Evolutionary conservation across 2,329 filamentous ascomycete species (phyloP).

Genomic region (Orbilia oligospora): DNA sequence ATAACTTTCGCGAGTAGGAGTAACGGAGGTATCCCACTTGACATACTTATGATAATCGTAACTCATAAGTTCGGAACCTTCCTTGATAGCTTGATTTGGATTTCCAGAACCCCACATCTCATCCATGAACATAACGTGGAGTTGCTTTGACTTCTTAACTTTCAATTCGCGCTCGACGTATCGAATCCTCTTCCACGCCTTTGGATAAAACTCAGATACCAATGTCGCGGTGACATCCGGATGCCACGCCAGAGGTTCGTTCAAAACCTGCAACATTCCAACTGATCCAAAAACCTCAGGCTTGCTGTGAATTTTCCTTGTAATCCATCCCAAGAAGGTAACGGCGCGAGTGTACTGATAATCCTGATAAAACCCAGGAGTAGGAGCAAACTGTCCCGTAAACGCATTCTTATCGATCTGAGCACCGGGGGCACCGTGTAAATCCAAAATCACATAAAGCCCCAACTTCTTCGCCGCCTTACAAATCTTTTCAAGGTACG

Average conservation of each 20-base stretch:
- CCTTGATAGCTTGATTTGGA: slow-evolving; percentile 69
- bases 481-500: slow-evolving; percentile 70
- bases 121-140: slow-evolving; percentile 74
- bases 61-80: slow-evolving; percentile 67
- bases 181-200: slow-evolving; percentile 70
- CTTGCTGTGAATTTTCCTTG: slow-evolving; percentile 60
- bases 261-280: slow-evolving; percentile 61
- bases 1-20: slow-evolving; percentile 70
- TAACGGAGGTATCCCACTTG: slow-evolving; percentile 71
- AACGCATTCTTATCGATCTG: slow-evolving; percentile 53
- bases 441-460: slow-evolving; percentile 72
- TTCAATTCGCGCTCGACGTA: slow-evolving; percentile 69
- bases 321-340: slow-evolving; percentile 46
- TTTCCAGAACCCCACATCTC: slow-evolving; percentile 73
- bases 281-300: slow-evolving; percentile 58
- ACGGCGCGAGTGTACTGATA: slow-evolving; percentile 72
- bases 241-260: slow-evolving; percentile 58
- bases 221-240: slow-evolving; percentile 65
- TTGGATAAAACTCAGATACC: slow-evolving; percentile 70
- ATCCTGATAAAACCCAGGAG: slow-evolving; percentile 72
- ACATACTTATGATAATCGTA: slow-evolving; percentile 73
- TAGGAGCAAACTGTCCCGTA: slow-evolving; percentile 64
- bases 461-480: slow-evolving; percentile 70
- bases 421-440: slow-evolving; percentile 68
- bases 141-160: slow-evolving; percentile 68